Evolutionary conservation across 2,329 filamentous ascomycete species (phyloP).

Genomic region (Pseudogymnoascus sp.): DNA sequence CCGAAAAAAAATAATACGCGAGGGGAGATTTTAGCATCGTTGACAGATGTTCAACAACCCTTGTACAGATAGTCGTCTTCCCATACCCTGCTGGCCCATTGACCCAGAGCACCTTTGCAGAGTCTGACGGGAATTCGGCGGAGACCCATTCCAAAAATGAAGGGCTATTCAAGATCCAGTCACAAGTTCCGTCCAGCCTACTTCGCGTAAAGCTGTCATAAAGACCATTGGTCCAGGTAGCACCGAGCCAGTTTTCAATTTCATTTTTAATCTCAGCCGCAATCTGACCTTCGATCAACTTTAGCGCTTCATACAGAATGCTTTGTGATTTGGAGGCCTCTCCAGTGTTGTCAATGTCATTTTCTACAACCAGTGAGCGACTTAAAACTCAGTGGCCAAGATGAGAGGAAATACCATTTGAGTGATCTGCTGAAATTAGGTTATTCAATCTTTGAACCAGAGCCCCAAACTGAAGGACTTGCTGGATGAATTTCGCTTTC

Average conservation of each 20-base stretch:
- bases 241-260: not conserved
- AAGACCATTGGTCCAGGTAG: not conserved
- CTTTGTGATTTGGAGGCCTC: not conserved
- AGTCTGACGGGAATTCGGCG: not conserved
- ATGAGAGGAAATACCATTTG: not conserved
- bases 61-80: not conserved
- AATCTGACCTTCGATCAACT: not conserved
- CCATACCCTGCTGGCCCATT: not conserved
- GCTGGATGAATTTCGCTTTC: not conserved
- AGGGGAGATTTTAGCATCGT: not conserved
- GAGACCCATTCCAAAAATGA: not conserved
- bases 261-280: not conserved
- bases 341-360: not conserved
- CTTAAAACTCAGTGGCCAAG: not conserved
- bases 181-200: not conserved
- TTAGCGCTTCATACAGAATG: not conserved
- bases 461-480: not conserved
- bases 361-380: not conserved
- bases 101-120: not conserved
- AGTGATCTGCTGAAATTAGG: not conserved
- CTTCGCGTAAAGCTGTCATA: not conserved
- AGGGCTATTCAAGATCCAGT: not conserved
- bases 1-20: not conserved
- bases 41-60: not conserved
- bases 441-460: not conserved